These are phyloP conservation scores for Gaultheria prostrata DNA, from an alignment of 148 eudicot genomes.

Conservation along the genomic window DNA sequence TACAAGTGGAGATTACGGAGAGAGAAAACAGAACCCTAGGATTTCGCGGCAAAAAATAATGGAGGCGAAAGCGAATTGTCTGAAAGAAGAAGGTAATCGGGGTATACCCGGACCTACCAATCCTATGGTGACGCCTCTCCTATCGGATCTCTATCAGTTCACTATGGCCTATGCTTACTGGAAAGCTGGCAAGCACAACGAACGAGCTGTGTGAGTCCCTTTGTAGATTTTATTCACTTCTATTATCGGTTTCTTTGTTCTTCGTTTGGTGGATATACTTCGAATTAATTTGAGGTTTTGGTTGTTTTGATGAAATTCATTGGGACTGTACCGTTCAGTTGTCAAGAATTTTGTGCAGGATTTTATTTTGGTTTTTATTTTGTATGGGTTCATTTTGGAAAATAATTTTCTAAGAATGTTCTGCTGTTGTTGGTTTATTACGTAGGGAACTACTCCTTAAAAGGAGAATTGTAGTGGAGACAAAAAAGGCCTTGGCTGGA, in stretches of 20 bases:
- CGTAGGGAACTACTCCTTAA: background rate
- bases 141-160: conserved; percentile 88
- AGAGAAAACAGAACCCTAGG: conserved; percentile 35
- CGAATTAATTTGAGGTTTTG: no score
- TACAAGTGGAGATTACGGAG: background rate
- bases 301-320: background rate
- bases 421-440: background rate
- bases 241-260: background rate
- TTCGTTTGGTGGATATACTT: background rate
- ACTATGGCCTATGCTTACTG: conserved; percentile 98
- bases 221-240: no score
- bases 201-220: conserved; percentile 73
- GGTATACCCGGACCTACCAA: conserved; percentile 63
- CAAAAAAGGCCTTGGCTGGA: background rate
- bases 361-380: background rate
- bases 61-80: conserved; percentile 49
- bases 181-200: conserved; percentile 89
- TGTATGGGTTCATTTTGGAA: background rate
- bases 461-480: background rate
- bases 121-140: conserved; percentile 91
- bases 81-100: conserved; percentile 10
- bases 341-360: background rate
- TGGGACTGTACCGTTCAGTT: background rate
- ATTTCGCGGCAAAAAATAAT: conserved; percentile 22
- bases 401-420: background rate